Base-by-base conservation (phyloP, 2,329 filamentous ascomycete genomes). In the Phaeosphaeriaceae sp. region DNA sequence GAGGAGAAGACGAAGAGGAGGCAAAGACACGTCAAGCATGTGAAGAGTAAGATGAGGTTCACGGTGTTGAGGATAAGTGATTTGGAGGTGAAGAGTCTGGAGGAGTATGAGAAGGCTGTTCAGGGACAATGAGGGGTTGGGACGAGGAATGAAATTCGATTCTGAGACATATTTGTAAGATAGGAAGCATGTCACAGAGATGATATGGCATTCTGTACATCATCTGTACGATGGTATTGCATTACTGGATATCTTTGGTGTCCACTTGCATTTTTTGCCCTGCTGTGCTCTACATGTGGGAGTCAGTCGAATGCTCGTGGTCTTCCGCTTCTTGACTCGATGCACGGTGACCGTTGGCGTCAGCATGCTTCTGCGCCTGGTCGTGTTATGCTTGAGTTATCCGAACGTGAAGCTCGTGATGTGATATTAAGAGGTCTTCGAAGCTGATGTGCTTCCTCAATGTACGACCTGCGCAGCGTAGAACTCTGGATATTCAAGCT, bases 11-110 rank as follows among this genome's bases (percentile, higher is more conserved):
- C 83, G 72, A 90, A 90, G 77, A 82, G 91, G 73, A 85, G 90
- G 73, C 83, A 86, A 69, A 80, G 87, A 62, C 84, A 86, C 74
- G 85, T 86, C 50, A 92, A 88, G 82, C 87, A 85, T 58, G 90
- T 95, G 10, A 89, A 85, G 81, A 97, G 92, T 83, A 97, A 99
- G 85, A 92, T 96, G 76, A 85, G 87, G 71, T 97, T 91, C 78
- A 99, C 95, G 2, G 86, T 97, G 21, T 74, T 99, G 78, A 85
- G 89, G 73, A 90, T 99, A 63, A 90, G 90, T 74, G 91, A 98
- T 79, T 75, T 98, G 62, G 89, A 86, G 74, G 84, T 96, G 5
- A 86, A 83, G 77, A 81, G 79, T 24, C 61, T 84, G 58, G 85
- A 87, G 51, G 82, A 86, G 74, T 76, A 87, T 71, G 71, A 82